Evolutionary conservation across 1,284 basidiomycete genomes (phyloP).

Genomic region (Cryptococcus floricola): DNA sequence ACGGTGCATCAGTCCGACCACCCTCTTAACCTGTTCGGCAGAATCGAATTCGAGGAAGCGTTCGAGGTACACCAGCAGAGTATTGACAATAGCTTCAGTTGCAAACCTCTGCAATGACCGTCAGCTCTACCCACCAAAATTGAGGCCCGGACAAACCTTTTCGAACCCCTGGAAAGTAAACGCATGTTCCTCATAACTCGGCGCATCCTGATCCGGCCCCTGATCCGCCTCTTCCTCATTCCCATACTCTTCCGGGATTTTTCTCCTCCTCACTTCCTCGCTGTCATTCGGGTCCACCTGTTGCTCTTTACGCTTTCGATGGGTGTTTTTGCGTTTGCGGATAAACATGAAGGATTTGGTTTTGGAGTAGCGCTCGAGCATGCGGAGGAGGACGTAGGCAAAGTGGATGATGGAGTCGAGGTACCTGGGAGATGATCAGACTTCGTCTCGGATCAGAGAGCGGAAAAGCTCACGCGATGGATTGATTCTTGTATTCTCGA

Average conservation of each 20-base stretch:
- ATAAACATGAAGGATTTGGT: conserved; percentile 69
- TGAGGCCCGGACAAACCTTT: conserved; percentile 54
- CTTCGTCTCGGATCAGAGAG: not conserved
- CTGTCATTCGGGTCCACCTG: conserved; percentile 20
- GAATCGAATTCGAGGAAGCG: conserved; percentile 76
- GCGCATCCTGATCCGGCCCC: conserved; percentile 59
- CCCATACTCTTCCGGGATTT: conserved; percentile 39
- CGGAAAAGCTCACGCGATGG: conserved; percentile 45
- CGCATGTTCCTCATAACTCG: conserved; percentile 70
- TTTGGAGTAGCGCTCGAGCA: conserved; percentile 84
- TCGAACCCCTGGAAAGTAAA: conserved; percentile 88
- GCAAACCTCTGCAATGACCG: conserved; percentile 66
- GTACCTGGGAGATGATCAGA: conserved; percentile 54
- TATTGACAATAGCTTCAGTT: conserved; percentile 72
- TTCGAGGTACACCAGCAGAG: conserved; percentile 72
- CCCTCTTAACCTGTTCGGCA: conserved; percentile 75
- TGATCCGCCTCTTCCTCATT: conserved; percentile 53
- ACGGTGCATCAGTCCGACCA: conserved; percentile 79
- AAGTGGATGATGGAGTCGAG: conserved; percentile 78
- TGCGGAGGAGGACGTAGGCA: conserved; percentile 71
- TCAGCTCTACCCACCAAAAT: not conserved
- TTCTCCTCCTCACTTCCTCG: conserved; percentile 3
- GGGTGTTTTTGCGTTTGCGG: conserved; percentile 61
- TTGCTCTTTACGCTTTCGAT: conserved; percentile 53
- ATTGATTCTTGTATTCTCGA: conserved; percentile 64